phyloP scores from a whole-genome alignment of 176 grass and related monocot species.

The Triticum aestivum region IWGSC_CS_RefSeq_v2.1 NC_057813.1:59844001-59844500 shows the following conservation, averaged over 20 bases:
- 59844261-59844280: constrained; percentile 74
- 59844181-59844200: constrained; percentile 87
- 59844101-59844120: constrained; percentile 87
- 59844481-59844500: constrained; percentile 74
- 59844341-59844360: constrained; percentile 62
- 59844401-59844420: constrained; percentile 85
- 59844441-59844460: constrained; percentile 61
- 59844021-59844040: constrained; percentile 47
- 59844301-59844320: constrained; percentile 69
- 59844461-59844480: constrained; percentile 64
- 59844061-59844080: constrained; percentile 64
- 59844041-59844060: constrained; percentile 59
- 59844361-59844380: constrained; percentile 64
- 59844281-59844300: constrained; percentile 75
- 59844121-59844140: constrained; percentile 68
- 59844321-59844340: constrained; percentile 62
- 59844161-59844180: constrained; percentile 69
- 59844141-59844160: constrained; percentile 61
- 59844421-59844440: constrained; percentile 77
- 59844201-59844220: constrained; percentile 58
- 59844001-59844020: constrained; percentile 71
- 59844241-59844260: constrained; percentile 62
- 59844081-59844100: constrained; percentile 78
- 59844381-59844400: constrained; percentile 63
- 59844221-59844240: constrained; percentile 53